Evolutionary conservation across 768 basidiomycete species (phyloP), one percentile per base, ranked within the genome.

Genomic region (Kwoniella botswanensis): DNA sequence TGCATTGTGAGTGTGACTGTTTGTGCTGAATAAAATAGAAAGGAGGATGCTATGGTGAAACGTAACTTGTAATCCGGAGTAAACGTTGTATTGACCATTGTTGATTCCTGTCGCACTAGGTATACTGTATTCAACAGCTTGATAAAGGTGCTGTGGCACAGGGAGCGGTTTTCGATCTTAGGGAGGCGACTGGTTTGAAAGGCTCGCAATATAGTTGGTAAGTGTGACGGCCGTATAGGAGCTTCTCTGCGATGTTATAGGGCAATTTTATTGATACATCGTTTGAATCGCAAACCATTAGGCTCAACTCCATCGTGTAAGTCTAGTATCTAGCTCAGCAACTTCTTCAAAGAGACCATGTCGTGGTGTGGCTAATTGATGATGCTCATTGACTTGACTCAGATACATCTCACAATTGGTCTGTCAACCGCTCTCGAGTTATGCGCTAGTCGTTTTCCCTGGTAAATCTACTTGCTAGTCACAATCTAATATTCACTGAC

Each of bases 141-240:
- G 77, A 78, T 67, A 78, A 88, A 84, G 86, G 86, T 4, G 86
- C 86, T 1, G 80, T 88, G 43, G 86, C 86, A 18, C 87, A 87
- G 68, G 85, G 87, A 1, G 86, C 87, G 18, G 86, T 87, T 11
- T 88, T 87, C 75, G 83, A 84, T 42, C 84, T 87, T n/a, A 84
- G 85, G 13, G 63, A 79, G 18, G 69, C 67, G 18, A 71, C 79
- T 26, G 46, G 68, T 54, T 75, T 83, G 15, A 63, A 72, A 24
- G 86, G 86, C 1, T 74, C 81, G 2, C 85, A 87, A 71, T 87
- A 87, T 74, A 85, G 85, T 67, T 87, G 86, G 86, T 87, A 12
- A 83, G 77, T 21, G 54, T 85, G 84, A 64, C 85, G 86, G 68
- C 61, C 71, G 61, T 65, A 68, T 54, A 15, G n/a, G n/a, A 35